Percentiles rank a stretch among this genome's conserved stretches.
These are phyloP conservation scores for Podila verticillata DNA, from an alignment of 192 early-diverging fungal genomes.

Conservation along the genomic window DNA sequence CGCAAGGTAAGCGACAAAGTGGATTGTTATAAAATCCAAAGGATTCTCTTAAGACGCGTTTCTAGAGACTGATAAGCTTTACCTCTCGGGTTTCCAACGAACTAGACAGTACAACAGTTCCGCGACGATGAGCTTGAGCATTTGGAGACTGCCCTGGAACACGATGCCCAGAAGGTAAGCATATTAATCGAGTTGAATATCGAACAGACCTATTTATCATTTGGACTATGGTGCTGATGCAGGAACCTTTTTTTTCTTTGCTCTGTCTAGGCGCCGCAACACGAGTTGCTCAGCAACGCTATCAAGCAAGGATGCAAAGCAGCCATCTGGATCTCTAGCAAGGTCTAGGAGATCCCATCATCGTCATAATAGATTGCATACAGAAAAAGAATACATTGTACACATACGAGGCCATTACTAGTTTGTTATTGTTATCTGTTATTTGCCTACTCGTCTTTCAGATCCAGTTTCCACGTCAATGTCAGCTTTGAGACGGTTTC, in stretches of 20 bases:
- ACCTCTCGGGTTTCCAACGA: neutral
- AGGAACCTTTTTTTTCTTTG: neutral
- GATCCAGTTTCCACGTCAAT: constrained; percentile 34
- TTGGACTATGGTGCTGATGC: no score
- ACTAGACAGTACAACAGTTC: constrained; percentile 81
- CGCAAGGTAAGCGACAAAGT: constrained; percentile 55
- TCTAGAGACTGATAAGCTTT: neutral
- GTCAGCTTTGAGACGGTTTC: constrained; percentile 42
- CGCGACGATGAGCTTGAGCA: constrained; percentile 97
- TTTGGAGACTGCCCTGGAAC: constrained; percentile 86
- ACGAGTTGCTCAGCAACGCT: constrained; percentile 74
- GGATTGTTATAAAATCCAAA: no score
- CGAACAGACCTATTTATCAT: no score
- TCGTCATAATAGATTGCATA: neutral
- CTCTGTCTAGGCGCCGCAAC: constrained; percentile 74
- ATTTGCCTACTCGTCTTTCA: constrained; percentile 3
- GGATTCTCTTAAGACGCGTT: neutral
- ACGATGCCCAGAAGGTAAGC: constrained; percentile 78
- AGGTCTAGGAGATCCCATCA: constrained; percentile 74
- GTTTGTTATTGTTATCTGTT: neutral
- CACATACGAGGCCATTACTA: neutral
- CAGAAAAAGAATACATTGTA: neutral
- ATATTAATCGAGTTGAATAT: no score
- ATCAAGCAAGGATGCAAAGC: constrained; percentile 90
- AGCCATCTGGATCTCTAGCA: constrained; percentile 91